A percentile compares a stretch with the other conserved stretches of the same genome.
phyloP scores from a whole-genome alignment of 2,329 filamentous ascomycete genomes.

The Aspergillus felis region DNA sequence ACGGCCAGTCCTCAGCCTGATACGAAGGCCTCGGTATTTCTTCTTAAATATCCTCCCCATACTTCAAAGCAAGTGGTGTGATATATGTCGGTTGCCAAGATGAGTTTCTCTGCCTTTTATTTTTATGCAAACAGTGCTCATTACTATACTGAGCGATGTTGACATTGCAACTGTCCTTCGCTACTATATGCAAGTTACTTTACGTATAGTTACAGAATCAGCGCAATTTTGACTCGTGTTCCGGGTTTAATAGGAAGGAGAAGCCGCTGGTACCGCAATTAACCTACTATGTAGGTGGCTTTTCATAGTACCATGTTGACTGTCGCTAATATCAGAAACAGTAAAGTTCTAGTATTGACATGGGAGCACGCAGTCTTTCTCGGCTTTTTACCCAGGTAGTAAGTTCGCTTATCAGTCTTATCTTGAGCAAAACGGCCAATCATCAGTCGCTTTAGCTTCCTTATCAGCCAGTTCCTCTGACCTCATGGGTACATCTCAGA shows the following conservation, averaged over 20 bases:
- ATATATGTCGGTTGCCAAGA: background rate
- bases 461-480: background rate
- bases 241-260: background rate
- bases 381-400: background rate
- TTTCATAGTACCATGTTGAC: background rate
- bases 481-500: background rate
- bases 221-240: background rate
- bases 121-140: background rate
- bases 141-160: background rate
- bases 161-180: background rate
- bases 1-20: conserved; percentile 6
- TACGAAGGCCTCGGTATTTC: background rate
- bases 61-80: background rate
- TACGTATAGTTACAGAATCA: background rate
- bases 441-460: background rate
- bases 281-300: background rate
- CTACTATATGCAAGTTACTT: no score
- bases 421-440: conserved; percentile 4
- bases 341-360: background rate
- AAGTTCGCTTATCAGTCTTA: background rate
- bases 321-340: background rate
- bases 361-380: no score
- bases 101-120: background rate
- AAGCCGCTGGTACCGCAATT: background rate
- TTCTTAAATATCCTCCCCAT: background rate